Base-by-base conservation (phyloP, 2,329 filamentous ascomycete genomes). In the Sclerotiophoma versabilis region DNA sequence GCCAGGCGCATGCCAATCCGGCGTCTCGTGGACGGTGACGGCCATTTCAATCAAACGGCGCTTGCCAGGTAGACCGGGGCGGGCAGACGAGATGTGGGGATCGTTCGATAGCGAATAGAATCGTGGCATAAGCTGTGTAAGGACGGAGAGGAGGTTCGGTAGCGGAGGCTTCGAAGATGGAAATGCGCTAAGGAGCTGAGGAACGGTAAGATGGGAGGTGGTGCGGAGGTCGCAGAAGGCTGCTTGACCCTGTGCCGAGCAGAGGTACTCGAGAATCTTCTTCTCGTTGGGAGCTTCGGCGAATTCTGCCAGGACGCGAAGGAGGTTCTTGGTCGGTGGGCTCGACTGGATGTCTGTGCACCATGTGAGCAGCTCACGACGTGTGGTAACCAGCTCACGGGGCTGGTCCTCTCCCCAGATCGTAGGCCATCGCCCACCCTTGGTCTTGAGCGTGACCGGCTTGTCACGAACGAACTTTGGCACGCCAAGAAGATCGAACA, bases 101-200 rank as follows among this genome's bases (percentile, higher is more conserved):
- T 99, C 95, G 74, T 96, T 97, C 48, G 93, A 97, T 12, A 99
- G 86, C 4, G 93, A 98, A 80, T 99, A 99, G 81, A 99, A 99
- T 56, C 95, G 90, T 2, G 95, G 95, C 93, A 98, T 98, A 45
- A 98, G 83, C 42, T 91, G 90, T 66, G 90, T 90, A 47, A 97
- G 84, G 36, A 89, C 84, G 2, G 90, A 90, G 29, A 97, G 83
- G 10, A 99, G 81, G 55, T 87, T 81, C 49, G 95, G 90, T 65
- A 99, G 81, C 4, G 93, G 92, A 47, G 95, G 95, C 72, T 92
- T 91, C 6, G 91, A 87, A 33, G 92, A 96, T 2, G 95, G 92
- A 80, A 99, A 99, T 1, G 95, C 95, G 69, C 89, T 83, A 25
- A 99, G 84, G 6, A 99, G 83, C 77, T 98, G 95, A 14, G 88